A percentile compares a stretch with the other conserved stretches of the same genome.
Conservation (phyloP, 208 protist species). For the Balamuthia mandrillaris region DNA sequence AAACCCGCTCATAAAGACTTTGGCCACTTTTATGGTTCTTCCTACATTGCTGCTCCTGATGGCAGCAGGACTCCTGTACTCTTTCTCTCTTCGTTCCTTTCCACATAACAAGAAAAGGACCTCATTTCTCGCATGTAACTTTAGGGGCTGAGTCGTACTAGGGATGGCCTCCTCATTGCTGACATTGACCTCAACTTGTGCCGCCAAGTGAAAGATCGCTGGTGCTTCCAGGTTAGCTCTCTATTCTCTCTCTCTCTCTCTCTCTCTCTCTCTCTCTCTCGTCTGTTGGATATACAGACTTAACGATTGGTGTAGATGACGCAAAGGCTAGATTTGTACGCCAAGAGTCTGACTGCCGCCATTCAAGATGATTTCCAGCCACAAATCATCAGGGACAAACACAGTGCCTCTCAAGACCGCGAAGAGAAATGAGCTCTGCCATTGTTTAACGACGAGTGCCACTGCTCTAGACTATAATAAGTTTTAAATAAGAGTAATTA, state of each 20-base stretch:
- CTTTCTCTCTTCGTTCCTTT: not conserved
- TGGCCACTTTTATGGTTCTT: constrained; percentile 82
- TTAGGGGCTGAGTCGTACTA: constrained; percentile 61
- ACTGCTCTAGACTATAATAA: no score
- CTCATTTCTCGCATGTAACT: not conserved
- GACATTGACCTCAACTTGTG: constrained; percentile 82
- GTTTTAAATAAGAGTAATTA: no score
- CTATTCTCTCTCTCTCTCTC: not conserved
- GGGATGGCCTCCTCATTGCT: constrained; percentile 75
- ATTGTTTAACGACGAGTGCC: no score
- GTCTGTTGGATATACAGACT: not conserved
- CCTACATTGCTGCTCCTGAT: constrained; percentile 76
- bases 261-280: not conserved
- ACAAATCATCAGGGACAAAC: constrained; percentile 67
- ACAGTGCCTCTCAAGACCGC: no score
- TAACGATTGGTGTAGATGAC: constrained; percentile 52
- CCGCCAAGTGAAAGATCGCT: constrained; percentile 77
- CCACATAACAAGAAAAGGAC: not conserved
- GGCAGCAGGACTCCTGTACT: constrained; percentile 68
- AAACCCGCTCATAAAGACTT: constrained; percentile 83
- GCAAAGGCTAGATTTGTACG: constrained; percentile 62
- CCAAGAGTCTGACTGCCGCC: constrained; percentile 59
- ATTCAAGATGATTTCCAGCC: constrained; percentile 66
- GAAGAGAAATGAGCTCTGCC: no score
- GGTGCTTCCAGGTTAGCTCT: constrained; percentile 73